Evolutionary conservation across 2,329 filamentous ascomycete species (phyloP).

Genomic region (Colletotrichum horii): DNA sequence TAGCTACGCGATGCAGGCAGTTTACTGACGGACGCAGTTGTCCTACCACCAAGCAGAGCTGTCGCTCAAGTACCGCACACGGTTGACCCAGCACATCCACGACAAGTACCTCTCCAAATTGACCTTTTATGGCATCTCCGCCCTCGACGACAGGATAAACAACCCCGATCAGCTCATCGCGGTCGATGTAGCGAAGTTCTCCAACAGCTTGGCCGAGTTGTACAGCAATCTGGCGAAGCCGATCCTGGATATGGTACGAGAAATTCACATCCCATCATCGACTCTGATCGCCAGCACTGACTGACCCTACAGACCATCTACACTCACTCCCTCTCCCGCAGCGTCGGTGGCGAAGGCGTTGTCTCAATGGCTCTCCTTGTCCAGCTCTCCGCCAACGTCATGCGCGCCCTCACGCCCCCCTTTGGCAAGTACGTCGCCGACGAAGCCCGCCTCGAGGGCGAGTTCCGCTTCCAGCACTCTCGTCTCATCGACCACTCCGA

Average conservation of each 20-base stretch:
- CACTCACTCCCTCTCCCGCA: constrained; percentile 90
- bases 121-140: constrained; percentile 96
- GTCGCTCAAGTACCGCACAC: constrained; percentile 88
- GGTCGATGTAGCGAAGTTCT: constrained; percentile 95
- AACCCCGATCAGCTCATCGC: constrained; percentile 98
- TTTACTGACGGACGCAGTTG: constrained; percentile 58
- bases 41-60: constrained; percentile 97
- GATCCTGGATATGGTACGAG: constrained; percentile 81
- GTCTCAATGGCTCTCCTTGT: constrained; percentile 95
- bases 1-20: not conserved
- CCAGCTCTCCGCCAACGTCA: constrained; percentile 88
- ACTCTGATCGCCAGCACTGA: not conserved
- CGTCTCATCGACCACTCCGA: constrained; percentile 95
- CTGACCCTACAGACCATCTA: constrained; percentile 71
- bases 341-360: constrained; percentile 93
- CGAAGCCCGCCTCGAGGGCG: constrained; percentile 90
- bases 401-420: constrained; percentile 92
- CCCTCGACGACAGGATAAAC: constrained; percentile 96
- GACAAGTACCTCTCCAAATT: constrained; percentile 96
- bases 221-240: constrained; percentile 98
- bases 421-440: constrained; percentile 98
- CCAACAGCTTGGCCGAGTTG: constrained; percentile 90
- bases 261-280: not conserved
- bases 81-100: constrained; percentile 93
- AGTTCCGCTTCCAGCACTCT: constrained; percentile 95